Conservation (phyloP, 768 basidiomycete species). For the Suillus brevipes region DNA sequence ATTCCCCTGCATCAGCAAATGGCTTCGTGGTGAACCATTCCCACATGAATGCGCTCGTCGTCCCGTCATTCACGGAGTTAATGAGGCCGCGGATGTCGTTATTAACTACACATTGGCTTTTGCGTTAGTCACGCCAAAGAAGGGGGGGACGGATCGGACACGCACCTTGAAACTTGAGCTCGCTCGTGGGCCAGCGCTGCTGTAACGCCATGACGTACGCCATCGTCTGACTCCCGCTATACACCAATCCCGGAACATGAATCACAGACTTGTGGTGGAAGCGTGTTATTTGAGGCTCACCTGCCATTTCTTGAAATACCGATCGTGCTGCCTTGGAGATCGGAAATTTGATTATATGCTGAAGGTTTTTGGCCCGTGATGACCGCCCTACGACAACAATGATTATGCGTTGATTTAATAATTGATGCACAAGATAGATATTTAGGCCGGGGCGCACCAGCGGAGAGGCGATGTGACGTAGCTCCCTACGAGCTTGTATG, state of each 20-base stretch:
- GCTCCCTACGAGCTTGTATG: constrained; percentile 90
- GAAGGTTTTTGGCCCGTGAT: constrained; percentile 74
- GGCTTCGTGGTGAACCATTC: constrained; percentile 91
- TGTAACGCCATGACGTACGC: constrained; percentile 92
- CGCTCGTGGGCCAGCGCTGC: constrained; percentile 72
- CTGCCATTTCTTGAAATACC: constrained; percentile 91
- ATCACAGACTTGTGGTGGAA: not conserved
- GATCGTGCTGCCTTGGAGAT: constrained; percentile 78
- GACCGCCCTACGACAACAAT: constrained; percentile 70
- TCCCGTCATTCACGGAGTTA: constrained; percentile 83
- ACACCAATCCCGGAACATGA: constrained; percentile 1
- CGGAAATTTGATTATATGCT: constrained; percentile 64
- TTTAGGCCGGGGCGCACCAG: constrained; percentile 51
- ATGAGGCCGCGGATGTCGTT: constrained; percentile 81
- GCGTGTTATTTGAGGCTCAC: constrained; percentile 31
- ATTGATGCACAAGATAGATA: not conserved
- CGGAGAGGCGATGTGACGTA: constrained; percentile 88
- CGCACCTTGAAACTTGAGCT: constrained; percentile 71
- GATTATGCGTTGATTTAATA: not conserved
- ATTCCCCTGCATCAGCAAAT: constrained; percentile 75
- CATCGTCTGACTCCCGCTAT: constrained; percentile 90
- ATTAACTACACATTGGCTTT: constrained; percentile 51
- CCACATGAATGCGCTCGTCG: constrained; percentile 93
- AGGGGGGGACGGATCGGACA: not conserved
- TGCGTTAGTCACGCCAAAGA: not conserved